A percentile compares a stretch with the other conserved stretches of the same genome.
These are phyloP conservation scores for Malbranchea zuffiana DNA, from an alignment of 2,329 filamentous ascomycete species.

Conservation along the genomic window DNA sequence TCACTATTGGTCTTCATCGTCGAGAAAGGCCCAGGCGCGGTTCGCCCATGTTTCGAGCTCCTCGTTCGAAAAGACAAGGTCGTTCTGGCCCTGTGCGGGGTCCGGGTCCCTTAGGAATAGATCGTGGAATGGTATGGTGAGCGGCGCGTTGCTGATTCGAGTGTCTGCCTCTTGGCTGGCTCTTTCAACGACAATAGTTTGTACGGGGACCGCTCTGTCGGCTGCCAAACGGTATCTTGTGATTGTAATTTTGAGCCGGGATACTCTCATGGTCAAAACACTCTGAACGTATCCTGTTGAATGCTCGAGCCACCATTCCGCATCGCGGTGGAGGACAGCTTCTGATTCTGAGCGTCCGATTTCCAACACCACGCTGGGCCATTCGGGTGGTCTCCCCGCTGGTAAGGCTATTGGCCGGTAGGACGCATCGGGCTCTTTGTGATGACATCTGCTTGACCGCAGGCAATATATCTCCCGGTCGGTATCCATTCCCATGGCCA, in stretches of 20 bases:
- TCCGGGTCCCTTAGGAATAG: constrained; percentile 6
- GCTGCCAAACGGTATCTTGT: background rate
- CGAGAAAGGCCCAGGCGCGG: no score
- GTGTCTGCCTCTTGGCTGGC: background rate
- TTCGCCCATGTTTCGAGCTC: no score
- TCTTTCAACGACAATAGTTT: background rate
- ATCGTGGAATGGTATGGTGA: constrained; percentile 6
- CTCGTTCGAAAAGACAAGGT: no score
- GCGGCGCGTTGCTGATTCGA: background rate
- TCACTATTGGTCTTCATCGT: no score
- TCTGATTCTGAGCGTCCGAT: constrained; percentile 4
- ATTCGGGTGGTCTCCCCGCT: background rate
- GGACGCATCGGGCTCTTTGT: constrained; percentile 6
- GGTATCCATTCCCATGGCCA: background rate
- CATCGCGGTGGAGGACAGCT: constrained; percentile 1
- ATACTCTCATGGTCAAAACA: constrained; percentile 7
- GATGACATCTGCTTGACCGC: no score
- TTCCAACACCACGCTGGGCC: constrained; percentile 8
- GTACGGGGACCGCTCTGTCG: background rate
- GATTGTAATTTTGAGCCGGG: background rate
- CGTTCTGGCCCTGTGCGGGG: no score
- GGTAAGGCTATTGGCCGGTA: constrained; percentile 2
- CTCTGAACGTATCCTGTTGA: constrained; percentile 1
- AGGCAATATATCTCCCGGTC: no score
- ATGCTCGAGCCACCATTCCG: constrained; percentile 5